Percentiles rank a stretch among this genome's conserved stretches.
These are phyloP conservation scores for Omphalotus guepiniiformis DNA, from an alignment of 768 basidiomycete species.

Conservation along the genomic window DNA sequence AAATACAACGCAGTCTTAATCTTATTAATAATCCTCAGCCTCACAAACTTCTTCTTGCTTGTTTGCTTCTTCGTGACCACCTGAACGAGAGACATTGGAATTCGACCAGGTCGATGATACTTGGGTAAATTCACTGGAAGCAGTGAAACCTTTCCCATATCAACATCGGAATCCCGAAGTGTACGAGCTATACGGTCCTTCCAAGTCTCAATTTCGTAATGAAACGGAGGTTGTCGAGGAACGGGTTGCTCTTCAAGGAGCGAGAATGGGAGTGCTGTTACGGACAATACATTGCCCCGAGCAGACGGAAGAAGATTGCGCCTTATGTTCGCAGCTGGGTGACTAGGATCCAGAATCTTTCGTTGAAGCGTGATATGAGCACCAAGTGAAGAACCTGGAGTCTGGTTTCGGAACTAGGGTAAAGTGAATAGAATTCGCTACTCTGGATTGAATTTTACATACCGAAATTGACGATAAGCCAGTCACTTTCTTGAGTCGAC, in stretches of 20 bases:
- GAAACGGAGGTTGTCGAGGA: slow-evolving; percentile 4
- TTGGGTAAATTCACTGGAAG: neutral
- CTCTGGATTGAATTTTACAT: no score
- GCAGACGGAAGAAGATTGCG: neutral
- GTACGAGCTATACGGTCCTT: slow-evolving; percentile 5
- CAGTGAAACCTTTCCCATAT: neutral
- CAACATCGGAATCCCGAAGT: neutral
- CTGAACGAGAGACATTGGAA: slow-evolving; percentile 6
- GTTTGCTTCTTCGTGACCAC: slow-evolving; percentile 4
- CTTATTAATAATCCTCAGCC: slow-evolving; percentile 6
- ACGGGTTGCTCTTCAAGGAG: neutral
- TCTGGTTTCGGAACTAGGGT: slow-evolving; percentile 5
- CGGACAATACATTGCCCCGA: neutral
- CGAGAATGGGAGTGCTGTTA: neutral
- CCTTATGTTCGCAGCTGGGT: neutral
- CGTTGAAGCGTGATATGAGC: neutral
- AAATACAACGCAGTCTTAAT: slow-evolving; percentile 4
- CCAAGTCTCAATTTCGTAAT: slow-evolving; percentile 3
- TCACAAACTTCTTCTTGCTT: slow-evolving; percentile 7
- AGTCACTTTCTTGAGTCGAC: slow-evolving; percentile 2
- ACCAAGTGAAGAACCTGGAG: neutral
- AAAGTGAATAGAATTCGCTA: neutral
- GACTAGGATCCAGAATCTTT: neutral
- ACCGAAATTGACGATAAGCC: neutral
- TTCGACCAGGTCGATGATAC: neutral